Conservation (phyloP, 2,329 filamentous ascomycete species). For the Diplodia corticola region DNA sequence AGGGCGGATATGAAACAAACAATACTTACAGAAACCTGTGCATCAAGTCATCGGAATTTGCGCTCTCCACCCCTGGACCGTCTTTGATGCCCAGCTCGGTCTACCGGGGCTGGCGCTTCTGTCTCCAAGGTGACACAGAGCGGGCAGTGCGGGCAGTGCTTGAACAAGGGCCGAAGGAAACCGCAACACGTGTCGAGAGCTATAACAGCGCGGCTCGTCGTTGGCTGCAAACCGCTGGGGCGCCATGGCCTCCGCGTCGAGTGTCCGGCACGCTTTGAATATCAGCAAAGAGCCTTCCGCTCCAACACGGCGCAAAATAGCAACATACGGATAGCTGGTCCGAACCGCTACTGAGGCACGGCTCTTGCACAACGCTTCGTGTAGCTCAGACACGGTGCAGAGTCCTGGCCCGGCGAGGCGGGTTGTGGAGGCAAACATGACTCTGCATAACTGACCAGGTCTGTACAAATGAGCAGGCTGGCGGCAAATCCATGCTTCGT, state of each 20-base stretch:
- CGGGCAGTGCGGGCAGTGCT: conserved; percentile 7
- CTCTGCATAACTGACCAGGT: conserved; percentile 4
- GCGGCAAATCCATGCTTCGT: conserved; percentile 11
- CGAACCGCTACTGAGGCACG: not conserved
- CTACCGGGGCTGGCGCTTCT: not conserved
- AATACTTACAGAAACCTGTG: conserved; percentile 16
- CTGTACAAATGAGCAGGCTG: conserved; percentile 6
- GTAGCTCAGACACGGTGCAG: not conserved
- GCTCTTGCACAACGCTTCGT: conserved; percentile 1
- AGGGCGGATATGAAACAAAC: conserved; percentile 12
- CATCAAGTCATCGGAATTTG: conserved; percentile 1
- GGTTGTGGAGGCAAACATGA: conserved; percentile 10
- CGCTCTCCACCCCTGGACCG: not conserved
- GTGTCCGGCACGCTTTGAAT: not conserved
- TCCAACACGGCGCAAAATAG: not conserved
- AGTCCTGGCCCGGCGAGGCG: not conserved
- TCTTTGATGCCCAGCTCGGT: not conserved
- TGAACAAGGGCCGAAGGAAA: conserved; percentile 11
- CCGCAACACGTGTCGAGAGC: conserved; percentile 17
- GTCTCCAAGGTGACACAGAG: not conserved
- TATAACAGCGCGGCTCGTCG: not conserved
- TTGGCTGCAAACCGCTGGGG: not conserved
- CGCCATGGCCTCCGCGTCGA: not conserved
- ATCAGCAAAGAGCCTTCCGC: not conserved
- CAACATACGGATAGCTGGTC: not conserved